These are phyloP conservation scores for Calonectria hawksworthii DNA, from an alignment of 2,329 filamentous ascomycete genomes.

Conservation along the genomic window DNA sequence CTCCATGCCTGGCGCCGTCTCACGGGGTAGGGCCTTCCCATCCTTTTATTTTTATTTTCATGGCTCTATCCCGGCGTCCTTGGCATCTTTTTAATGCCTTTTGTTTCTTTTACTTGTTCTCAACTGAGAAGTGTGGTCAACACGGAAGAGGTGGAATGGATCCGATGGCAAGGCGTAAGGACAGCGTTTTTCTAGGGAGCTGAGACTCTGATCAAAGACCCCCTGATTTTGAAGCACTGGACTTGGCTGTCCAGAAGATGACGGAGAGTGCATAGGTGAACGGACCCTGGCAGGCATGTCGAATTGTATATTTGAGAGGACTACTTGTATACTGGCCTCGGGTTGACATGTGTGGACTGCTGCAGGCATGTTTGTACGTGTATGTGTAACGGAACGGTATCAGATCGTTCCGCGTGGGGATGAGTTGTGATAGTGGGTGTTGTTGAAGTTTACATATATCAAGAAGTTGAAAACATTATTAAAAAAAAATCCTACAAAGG, in stretches of 20 bases:
- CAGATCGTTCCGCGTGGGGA: slow-evolving; percentile 18
- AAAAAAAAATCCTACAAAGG: slow-evolving; percentile 37
- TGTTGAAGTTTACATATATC: slow-evolving; percentile 39
- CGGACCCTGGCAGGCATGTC: slow-evolving; percentile 37
- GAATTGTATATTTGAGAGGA: slow-evolving; percentile 45
- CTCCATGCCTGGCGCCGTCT: slow-evolving; percentile 39
- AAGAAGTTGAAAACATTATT: slow-evolving; percentile 36
- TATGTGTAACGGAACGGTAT: slow-evolving; percentile 22
- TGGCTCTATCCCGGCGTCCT: slow-evolving; percentile 48
- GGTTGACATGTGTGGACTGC: slow-evolving; percentile 34
- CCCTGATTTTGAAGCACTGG: slow-evolving; percentile 35
- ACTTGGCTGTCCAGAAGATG: slow-evolving; percentile 5
- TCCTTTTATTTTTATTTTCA: slow-evolving; percentile 40
- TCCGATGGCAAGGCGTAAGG: slow-evolving; percentile 33
- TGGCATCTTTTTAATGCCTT: slow-evolving; percentile 44
- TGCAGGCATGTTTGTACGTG: slow-evolving; percentile 19
- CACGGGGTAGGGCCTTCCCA: slow-evolving; percentile 45
- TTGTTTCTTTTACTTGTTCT: slow-evolving; percentile 34
- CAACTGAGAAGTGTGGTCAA: slow-evolving; percentile 30
- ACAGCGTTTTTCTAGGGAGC: slow-evolving; percentile 24
- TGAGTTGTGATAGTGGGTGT: slow-evolving; percentile 22
- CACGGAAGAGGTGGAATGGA: slow-evolving; percentile 40
- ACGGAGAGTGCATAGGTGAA: slow-evolving; percentile 4
- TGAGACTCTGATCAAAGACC: slow-evolving; percentile 28
- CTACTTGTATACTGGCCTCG: slow-evolving; percentile 35